These are phyloP conservation scores for Saturnispora quitensis DNA, from an alignment of 805 yeast species.

Conservation along the genomic window DNA sequence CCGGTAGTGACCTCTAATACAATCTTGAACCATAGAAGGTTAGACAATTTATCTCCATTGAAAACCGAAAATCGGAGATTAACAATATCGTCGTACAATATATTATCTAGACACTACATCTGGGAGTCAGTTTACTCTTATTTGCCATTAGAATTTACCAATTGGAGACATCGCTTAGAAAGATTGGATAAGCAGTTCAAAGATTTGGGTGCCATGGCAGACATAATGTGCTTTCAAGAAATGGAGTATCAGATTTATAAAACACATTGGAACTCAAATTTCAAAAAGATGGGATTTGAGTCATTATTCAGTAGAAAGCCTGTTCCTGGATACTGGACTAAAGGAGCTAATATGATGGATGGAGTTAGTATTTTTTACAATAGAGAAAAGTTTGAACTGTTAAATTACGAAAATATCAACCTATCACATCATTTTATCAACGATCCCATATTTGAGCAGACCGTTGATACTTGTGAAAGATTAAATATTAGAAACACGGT, in stretches of 20 bases:
- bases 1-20: conserved; percentile 7
- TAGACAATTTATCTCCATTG: not conserved
- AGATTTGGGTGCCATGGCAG: conserved; percentile 30
- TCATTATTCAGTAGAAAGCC: conserved; percentile 42
- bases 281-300: conserved; percentile 30
- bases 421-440: conserved; percentile 25
- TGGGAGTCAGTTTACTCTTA: conserved; percentile 51
- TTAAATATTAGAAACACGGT: conserved; percentile 46
- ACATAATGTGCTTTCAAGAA: conserved; percentile 45
- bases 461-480: conserved; percentile 28
- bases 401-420: conserved; percentile 26
- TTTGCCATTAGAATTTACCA: conserved; percentile 36
- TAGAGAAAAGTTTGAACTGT: conserved; percentile 35
- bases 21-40: conserved; percentile 17
- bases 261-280: conserved; percentile 19
- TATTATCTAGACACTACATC: conserved; percentile 37
- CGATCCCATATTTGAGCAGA: conserved; percentile 24
- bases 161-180: conserved; percentile 41
- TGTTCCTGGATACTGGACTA: conserved; percentile 45
- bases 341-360: conserved; percentile 40
- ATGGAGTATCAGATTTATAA: conserved; percentile 26
- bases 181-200: conserved; percentile 33
- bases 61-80: conserved; percentile 12
- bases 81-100: conserved; percentile 28
- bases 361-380: conserved; percentile 52